Base-by-base conservation (phyloP, 192 early-diverging fungal species). In the Rhizophagus sp. region DNA sequence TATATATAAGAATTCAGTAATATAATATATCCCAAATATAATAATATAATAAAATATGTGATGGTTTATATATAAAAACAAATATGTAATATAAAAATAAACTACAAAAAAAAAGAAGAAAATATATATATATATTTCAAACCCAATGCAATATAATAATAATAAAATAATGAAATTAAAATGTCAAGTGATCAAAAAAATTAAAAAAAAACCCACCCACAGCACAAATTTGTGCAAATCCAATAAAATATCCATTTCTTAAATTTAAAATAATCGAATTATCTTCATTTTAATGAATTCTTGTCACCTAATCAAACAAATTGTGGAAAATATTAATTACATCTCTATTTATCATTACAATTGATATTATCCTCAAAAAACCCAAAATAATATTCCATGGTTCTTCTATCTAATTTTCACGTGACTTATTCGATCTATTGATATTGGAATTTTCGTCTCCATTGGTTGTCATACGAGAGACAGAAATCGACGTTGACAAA, bases 161-260 rank as follows among this genome's bases (percentile, higher is more conserved):
- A 41, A n/a, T 70, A n/a, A 19, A 70, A n/a, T 39, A 24, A 41
- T 39, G 13, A 10, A 22, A 70, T 19, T n/a, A 11, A 70, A 39
- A 30, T 30, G 30, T 30, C 30, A 30, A 30, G 30, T 30, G 1
- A 30, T 30, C 30, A 30, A 30, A 30, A 41, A 70, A 17, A 41
- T n/a, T 41, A 47, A 70, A n/a, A 41, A 70, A 10, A 34, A 70
- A 67, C 25, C 27, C 25, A 67, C 65, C 33, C n/a, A 34, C 24
- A 47, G 34, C 34, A 41, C 68, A n/a, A 70, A 70, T 66, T 30
- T 66, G 64, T 30, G 64, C 64, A 66, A 66, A 22, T 66, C 64
- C 64, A 66, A 66, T 66, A 66, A 30, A 66, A 66, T 66, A 33
- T 66, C 64, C 24, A 66, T 66, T 41, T 66, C 64, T 33, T 66